phyloP scores from a whole-genome alignment of 495 filamentous ascomycete genomes.

The Parachaetomium inaequale region DNA sequence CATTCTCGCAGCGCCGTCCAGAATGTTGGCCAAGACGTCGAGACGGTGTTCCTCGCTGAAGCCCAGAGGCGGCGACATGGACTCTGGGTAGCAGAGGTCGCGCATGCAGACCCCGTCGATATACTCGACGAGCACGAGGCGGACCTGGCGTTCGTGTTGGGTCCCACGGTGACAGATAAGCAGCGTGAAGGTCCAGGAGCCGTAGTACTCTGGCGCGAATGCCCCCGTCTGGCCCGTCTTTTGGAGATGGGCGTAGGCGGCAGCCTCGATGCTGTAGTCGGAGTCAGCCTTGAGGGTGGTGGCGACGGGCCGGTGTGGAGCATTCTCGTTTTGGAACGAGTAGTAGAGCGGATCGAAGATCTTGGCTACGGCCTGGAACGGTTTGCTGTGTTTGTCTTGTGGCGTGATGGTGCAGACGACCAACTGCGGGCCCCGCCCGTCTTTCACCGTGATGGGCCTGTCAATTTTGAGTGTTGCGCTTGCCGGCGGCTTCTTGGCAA shows the following conservation, averaged over 20 bases:
- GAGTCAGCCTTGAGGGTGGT: constrained; percentile 4
- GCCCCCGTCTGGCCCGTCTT: constrained; percentile 2
- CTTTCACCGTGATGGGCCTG: neutral
- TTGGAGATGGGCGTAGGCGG: constrained; percentile 13
- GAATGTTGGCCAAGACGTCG: too few relatives aligned
- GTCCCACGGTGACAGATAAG: neutral
- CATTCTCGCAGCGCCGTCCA: too few relatives aligned
- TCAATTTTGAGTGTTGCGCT: neutral
- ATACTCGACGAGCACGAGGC: constrained; percentile 20
- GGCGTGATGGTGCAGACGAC: constrained; percentile 7
- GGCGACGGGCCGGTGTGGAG: neutral
- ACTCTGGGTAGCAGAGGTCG: too few relatives aligned
- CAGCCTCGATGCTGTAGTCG: constrained; percentile 21
- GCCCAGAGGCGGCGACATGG: too few relatives aligned
- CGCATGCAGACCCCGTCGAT: constrained; percentile 13
- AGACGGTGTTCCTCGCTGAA: too few relatives aligned
- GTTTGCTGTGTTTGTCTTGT: neutral
- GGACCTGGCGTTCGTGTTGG: constrained; percentile 10
- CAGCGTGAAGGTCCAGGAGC: constrained; percentile 17
- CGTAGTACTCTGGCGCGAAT: constrained; percentile 17
- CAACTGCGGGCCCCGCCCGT: neutral
- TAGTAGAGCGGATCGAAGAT: constrained; percentile 26
- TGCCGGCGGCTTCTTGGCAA: neutral
- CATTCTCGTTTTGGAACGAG: constrained; percentile 1
- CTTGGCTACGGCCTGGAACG: constrained; percentile 17